A percentile compares a stretch with the other conserved stretches of the same genome.
Evolutionary conservation across 2,329 filamentous ascomycete genomes (phyloP).

Genomic region (Colletotrichum sp.): DNA sequence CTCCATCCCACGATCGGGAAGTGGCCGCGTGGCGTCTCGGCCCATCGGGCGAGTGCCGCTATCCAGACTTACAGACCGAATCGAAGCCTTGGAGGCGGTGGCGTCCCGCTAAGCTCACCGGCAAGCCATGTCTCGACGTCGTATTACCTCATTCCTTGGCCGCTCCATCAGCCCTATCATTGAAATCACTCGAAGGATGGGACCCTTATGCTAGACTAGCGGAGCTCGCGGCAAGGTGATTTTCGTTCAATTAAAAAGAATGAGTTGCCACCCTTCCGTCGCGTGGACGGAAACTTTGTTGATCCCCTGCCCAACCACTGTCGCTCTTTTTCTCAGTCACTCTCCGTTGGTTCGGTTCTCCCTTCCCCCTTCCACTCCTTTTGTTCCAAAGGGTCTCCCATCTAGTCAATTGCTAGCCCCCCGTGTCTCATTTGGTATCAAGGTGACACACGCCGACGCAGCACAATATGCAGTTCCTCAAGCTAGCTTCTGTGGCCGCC

Average conservation of each 20-base stretch:
- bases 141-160: neutral
- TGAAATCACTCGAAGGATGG: conserved; percentile 3
- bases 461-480: conserved; percentile 14
- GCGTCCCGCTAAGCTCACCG: neutral
- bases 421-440: neutral
- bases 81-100: neutral
- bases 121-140: neutral
- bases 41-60: conserved; percentile 1
- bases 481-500: conserved; percentile 6
- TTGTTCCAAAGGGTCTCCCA: neutral
- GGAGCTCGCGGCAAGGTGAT: neutral
- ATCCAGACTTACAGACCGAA: neutral
- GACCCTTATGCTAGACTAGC: neutral
- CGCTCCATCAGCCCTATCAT: conserved; percentile 16
- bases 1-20: neutral
- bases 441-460: neutral
- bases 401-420: neutral
- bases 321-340: conserved; percentile 5
- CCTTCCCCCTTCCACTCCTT: neutral
- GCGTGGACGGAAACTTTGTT: neutral
- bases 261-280: conserved; percentile 2
- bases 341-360: neutral
- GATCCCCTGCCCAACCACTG: conserved; percentile 15
- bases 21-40: neutral
- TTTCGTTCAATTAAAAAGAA: conserved; percentile 14